Evolutionary conservation across 306 rosid species (phyloP), one percentile per base, ranked within the genome.

Genomic region (Malus orientalis): DNA sequence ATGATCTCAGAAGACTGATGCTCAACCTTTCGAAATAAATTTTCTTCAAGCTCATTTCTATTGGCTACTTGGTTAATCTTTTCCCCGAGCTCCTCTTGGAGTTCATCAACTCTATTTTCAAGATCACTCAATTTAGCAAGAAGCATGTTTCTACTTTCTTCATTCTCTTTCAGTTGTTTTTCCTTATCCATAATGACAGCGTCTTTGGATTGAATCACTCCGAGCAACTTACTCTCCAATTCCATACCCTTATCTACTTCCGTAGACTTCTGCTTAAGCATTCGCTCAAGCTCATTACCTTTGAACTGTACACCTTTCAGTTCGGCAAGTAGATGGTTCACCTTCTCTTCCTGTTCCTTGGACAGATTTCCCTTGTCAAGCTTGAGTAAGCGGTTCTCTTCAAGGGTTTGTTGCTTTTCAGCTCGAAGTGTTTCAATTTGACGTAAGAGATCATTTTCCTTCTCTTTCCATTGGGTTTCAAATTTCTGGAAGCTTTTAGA

Each of bases 221-320:
- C 82, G 13, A 83, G 51, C 64, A 91, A 85, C 25, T 63, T 82
- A 49, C 58, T 84, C n/a, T 88, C 96, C 33, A 88, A 75, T 72
- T 53, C 72, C 81, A 81, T 77, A 25, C 83, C 85, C 75, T 87
- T 89, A 4, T 87, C 89, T 13, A 79, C 78, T 69, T 92, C 87
- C 79, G 38, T 75, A 22, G 76, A 70, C 82, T 76, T 85, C 19
- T 71, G 78, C 25, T 59, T 33, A 33, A 87, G 81, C 76, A 67
- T 81, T 69, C 67, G 69, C 57, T 81, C 84, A 11, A 92, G 82
- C 64, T 85, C 85, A 10, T 83, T 81, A 4, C 84, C 79, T 75
- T 80, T 84, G 1, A 80, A 71, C 11, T 81, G 89, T 61, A 80
- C 58, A 55, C 29, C 72, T 15, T 45, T 72, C 32, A 71, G 36